Evolutionary conservation across 2,329 filamentous ascomycete genomes (phyloP), one percentile per base, ranked within the genome.

Genomic region (Apiospora koreana): DNA sequence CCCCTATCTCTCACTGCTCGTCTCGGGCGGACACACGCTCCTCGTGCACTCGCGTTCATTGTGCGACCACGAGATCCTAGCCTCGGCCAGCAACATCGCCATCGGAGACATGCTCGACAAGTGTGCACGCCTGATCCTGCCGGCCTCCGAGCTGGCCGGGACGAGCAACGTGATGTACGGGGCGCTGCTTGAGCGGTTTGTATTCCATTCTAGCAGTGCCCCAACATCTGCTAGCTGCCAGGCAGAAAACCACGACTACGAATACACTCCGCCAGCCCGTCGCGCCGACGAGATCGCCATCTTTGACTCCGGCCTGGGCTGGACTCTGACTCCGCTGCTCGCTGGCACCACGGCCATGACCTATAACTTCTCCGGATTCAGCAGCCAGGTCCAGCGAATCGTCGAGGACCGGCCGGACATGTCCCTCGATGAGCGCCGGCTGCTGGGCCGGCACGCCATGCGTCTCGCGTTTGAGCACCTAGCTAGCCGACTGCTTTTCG

Each of bases 71-170:
- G 82, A 84, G 65, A 89, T 97, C 71, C 82, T 98, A 35, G 94
- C 92, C 23, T 85, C 88, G 21, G 92, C 93, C 0, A 82, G 81
- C n/a, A 94, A 97, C 81, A 91, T 95, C 72, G 94, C 96, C n/a
- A 84, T 98, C 71, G 96, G 96, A 66, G 94, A 97, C 81, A 89
- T 93, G 76, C 84, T 99, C 43, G 96, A 99, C 84, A 97, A 98
- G 81, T 87, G 90, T 70, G 94, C 94, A 9, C 89, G 96, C 65
- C 85, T 87, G 21, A 89, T 98, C 70, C 81, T 98, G 0, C 95
- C 95, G 0, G 35, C 81, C 0, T 80, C 85, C 0, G 73, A 91
- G 3, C 80, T 95, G 28, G 81, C 85, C 23, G 78, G 79, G 1
- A 84, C 85, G 46, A 85, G 84, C 54, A 88, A 88, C 75, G 91